These are phyloP conservation scores for Aspergillus egyptiacus DNA, from an alignment of 495 filamentous ascomycete species.

Conservation along the genomic window DNA sequence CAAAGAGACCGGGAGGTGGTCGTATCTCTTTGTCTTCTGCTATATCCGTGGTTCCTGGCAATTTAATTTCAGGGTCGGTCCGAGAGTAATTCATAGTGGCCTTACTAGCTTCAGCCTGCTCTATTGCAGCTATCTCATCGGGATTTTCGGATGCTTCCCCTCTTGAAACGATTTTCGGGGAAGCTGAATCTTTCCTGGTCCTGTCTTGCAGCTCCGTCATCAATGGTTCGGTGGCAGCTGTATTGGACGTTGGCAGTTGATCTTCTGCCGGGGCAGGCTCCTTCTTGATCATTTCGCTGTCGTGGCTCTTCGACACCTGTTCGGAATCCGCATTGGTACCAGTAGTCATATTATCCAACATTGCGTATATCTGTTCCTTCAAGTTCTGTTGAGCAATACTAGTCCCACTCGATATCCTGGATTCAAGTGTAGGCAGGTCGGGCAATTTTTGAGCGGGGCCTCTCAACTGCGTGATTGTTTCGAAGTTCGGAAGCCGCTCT, in stretches of 20 bases:
- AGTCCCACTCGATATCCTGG: background rate
- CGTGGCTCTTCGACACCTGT: background rate
- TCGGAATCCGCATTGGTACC: background rate
- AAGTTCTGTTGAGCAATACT: background rate
- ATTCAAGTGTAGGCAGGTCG: background rate
- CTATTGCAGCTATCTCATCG: background rate
- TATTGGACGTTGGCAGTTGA: background rate
- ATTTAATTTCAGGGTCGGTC: too few species aligned
- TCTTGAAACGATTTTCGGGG: too few species aligned
- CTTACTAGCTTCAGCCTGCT: too few species aligned
- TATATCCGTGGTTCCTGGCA: background rate
- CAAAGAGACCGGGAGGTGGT: constrained; percentile 19
- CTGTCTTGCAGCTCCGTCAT: background rate
- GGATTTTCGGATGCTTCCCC: background rate
- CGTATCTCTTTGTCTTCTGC: constrained; percentile 2
- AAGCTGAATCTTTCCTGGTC: too few species aligned
- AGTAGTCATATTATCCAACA: constrained; percentile 3
- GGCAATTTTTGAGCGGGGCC: background rate
- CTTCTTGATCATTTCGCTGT: background rate
- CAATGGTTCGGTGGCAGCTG: background rate
- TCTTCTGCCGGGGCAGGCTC: background rate
- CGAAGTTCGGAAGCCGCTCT: background rate
- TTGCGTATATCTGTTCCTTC: constrained; percentile 10
- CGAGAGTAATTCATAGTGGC: too few species aligned
- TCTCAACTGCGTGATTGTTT: background rate